phyloP scores from a whole-genome alignment of 192 early-diverging fungal species.

The Glomus cerebriforme region DNA sequence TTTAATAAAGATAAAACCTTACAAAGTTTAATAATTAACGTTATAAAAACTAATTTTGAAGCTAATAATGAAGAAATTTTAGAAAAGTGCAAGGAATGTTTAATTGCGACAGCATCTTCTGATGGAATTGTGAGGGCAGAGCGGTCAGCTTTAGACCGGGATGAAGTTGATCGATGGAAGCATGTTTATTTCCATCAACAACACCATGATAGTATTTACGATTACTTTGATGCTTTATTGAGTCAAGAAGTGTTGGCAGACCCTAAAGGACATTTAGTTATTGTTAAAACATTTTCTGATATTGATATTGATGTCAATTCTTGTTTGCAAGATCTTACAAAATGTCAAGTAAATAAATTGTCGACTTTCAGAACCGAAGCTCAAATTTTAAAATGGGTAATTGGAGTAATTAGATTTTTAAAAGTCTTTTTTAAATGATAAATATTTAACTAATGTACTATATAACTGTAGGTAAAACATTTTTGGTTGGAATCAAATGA shows the following conservation, averaged over 20 bases:
- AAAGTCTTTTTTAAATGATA: too few relatives aligned
- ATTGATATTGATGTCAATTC: constrained; percentile 7
- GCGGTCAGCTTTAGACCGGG: background rate
- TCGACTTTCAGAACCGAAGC: constrained; percentile 14
- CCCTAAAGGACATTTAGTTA: background rate
- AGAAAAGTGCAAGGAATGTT: constrained; percentile 5
- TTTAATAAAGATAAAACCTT: constrained; percentile 27
- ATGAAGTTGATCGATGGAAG: constrained; percentile 19
- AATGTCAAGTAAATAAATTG: constrained; percentile 10
- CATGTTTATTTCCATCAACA: constrained; percentile 20
- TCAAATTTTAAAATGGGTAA: background rate
- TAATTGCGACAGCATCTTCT: constrained; percentile 18
- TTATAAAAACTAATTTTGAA: background rate
- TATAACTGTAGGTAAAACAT: background rate
- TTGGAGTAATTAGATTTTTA: too few relatives aligned
- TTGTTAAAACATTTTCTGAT: constrained; percentile 25
- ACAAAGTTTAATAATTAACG: constrained; percentile 14
- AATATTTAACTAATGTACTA: too few relatives aligned
- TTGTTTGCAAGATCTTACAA: background rate
- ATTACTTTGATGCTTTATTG: constrained; percentile 10
- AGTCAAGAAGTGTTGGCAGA: too few relatives aligned
- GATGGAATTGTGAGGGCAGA: constrained; percentile 26
- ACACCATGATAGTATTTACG: constrained; percentile 7
- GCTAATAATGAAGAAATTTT: background rate
- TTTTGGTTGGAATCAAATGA: constrained; percentile 14